Base-by-base conservation (phyloP, 139 green algal genomes). In the Chlorella ohadii region DNA sequence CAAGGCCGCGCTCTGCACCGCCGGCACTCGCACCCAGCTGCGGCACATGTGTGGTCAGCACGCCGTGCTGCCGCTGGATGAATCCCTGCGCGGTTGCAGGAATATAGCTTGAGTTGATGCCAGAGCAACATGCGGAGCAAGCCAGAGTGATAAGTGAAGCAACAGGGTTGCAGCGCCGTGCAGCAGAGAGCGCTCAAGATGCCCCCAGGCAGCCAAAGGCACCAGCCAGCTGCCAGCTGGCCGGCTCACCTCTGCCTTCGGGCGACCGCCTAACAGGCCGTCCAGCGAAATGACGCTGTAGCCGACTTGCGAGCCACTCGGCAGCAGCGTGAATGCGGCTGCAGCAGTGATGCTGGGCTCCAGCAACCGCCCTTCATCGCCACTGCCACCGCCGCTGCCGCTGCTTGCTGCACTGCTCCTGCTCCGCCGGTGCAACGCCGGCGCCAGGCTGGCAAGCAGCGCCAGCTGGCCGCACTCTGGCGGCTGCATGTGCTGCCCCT, bases 271-370 rank as follows among this genome's bases (percentile, higher is more conserved):
- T n/a, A 65, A 11, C 13, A 81, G 74, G 3, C n/a, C 34, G 12
- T 61, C 33, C 13, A 82, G 41, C 20, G 56, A 27, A 6, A 82
- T 28, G 20, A 82, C 4, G 57, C 57, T 72, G 76, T 82, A 82
- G 36, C 55, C 36, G 31, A 82, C 59, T 13, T 36, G 47, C 25
- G 57, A 34, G 25, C 59, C 59, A 59, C 36, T 72, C 11, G 57
- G 25, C 16, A 82, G 34, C 16, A 82, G 25, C 59, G 38, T 39
- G 59, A 82, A 82, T 13, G 76, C 76, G 5, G 38, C 17, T 38
- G 20, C 15, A 36, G 76, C 56, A 11, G 76, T 72, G 36, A 82
- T 39, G 27, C 20, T 15, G 2, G 59, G 76, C 38, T 63, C 27
- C 59, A 82, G 36, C 23, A 44, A 33, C 12, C n/a, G n/a, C 13